Conservation (phyloP, 1,284 basidiomycete genomes). For the Naganishia sp. region DNA sequence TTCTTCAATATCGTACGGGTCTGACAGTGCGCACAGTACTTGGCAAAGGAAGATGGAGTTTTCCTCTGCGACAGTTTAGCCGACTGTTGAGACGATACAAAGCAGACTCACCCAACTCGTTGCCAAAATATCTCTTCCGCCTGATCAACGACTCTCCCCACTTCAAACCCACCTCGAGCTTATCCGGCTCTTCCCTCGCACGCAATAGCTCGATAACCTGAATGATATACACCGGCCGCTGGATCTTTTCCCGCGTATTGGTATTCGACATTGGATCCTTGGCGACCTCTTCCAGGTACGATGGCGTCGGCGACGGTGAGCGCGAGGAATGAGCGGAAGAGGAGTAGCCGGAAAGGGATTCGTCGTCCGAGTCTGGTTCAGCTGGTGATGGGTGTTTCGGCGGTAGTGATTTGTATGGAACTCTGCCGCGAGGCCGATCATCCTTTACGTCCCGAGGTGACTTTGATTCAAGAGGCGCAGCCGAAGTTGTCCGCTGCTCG, state of each 20-base stretch:
- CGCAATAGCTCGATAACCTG: slow-evolving; percentile 73
- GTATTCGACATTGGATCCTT: slow-evolving; percentile 71
- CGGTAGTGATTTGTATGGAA: slow-evolving; percentile 21
- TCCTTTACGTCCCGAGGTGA: background rate
- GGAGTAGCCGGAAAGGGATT: slow-evolving; percentile 77
- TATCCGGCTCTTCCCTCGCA: slow-evolving; percentile 70
- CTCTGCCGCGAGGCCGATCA: slow-evolving; percentile 23
- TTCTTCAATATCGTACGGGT: slow-evolving; percentile 76
- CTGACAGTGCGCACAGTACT: slow-evolving; percentile 70
- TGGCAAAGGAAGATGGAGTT: slow-evolving; percentile 74
- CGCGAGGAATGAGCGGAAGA: slow-evolving; percentile 68
- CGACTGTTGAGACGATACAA: background rate
- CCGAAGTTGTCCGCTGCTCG: background rate
- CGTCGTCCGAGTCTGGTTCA: slow-evolving; percentile 66
- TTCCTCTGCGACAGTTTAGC: slow-evolving; percentile 62
- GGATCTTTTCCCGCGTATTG: slow-evolving; percentile 61
- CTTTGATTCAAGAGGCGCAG: background rate
- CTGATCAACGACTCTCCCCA: slow-evolving; percentile 78
- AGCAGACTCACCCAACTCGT: slow-evolving; percentile 69
- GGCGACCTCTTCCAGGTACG: slow-evolving; percentile 77
- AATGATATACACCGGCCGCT: slow-evolving; percentile 76
- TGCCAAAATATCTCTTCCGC: slow-evolving; percentile 76
- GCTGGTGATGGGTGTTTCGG: slow-evolving; percentile 44
- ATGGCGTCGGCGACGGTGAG: slow-evolving; percentile 73
- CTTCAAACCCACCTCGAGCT: slow-evolving; percentile 72